Evolutionary conservation across 805 yeast genomes (phyloP).

Genomic region (Scheffersomyces amazonensis): DNA sequence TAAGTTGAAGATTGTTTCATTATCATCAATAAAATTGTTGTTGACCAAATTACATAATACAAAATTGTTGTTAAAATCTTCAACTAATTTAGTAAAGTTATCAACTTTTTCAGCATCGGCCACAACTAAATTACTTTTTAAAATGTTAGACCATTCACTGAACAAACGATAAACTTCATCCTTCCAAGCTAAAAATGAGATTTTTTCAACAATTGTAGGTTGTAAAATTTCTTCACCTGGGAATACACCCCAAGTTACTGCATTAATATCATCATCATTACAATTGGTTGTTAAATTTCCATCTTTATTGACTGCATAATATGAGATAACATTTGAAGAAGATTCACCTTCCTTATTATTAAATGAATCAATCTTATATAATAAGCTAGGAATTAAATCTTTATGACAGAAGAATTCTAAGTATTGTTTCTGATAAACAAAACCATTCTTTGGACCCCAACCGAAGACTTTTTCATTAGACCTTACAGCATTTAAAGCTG

Average conservation of each 20-base stretch:
- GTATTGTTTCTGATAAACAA: slow-evolving; percentile 92
- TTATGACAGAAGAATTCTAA: slow-evolving; percentile 80
- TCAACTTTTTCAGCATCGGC: slow-evolving; percentile 25
- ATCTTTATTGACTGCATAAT: slow-evolving; percentile 65
- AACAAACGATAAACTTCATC: slow-evolving; percentile 88
- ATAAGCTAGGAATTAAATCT: slow-evolving; percentile 36
- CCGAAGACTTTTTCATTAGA: slow-evolving; percentile 76
- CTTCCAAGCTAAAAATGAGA: slow-evolving; percentile 94
- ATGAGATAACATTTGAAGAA: slow-evolving; percentile 55
- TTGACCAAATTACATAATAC: slow-evolving; percentile 86
- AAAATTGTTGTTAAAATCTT: slow-evolving; percentile 52
- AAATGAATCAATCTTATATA: slow-evolving; percentile 40
- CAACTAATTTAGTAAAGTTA: slow-evolving; percentile 40
- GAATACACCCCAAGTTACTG: slow-evolving; percentile 98
- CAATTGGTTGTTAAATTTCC: slow-evolving; percentile 68
- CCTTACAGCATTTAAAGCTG: slow-evolving; percentile 77
- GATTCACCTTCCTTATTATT: slow-evolving; percentile 39
- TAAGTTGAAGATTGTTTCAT: slow-evolving; percentile 55
- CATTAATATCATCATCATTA: slow-evolving; percentile 75
- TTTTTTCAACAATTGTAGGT: slow-evolving; percentile 92
- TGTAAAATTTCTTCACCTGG: slow-evolving; percentile 94
- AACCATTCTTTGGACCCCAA: slow-evolving; percentile 95
- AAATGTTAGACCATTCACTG: slow-evolving; percentile 71
- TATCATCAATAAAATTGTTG: slow-evolving; percentile 65
- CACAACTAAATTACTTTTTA: slow-evolving; percentile 35